phyloP scores from a whole-genome alignment of 805 yeast species.

The Teunomyces cretensis region DNA sequence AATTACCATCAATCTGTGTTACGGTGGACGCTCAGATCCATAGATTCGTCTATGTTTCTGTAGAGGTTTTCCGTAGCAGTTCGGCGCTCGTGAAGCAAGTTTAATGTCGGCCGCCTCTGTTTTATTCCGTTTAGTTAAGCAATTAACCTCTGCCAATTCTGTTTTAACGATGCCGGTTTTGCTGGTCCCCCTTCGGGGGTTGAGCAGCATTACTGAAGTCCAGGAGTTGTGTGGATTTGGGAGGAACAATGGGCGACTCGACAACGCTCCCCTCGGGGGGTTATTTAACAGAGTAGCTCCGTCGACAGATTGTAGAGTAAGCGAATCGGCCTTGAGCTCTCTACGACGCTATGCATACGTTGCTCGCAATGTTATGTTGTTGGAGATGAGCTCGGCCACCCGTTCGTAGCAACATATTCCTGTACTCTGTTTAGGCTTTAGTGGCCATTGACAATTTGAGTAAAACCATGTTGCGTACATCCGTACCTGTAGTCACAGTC shows the following conservation, averaged over 20 bases:
- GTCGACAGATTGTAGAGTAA: conserved; percentile 93
- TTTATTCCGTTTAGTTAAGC: conserved; percentile 16
- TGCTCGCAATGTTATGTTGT: conserved; percentile 8
- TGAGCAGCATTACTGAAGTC: conserved; percentile 44
- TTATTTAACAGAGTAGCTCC: conserved; percentile 86
- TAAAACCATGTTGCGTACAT: conserved; percentile 99
- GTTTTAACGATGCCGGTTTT: conserved; percentile 20
- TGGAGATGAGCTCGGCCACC: conserved; percentile 65
- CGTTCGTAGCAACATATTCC: conserved; percentile 95
- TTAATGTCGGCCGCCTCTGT: conserved; percentile 17
- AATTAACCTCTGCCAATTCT: conserved; percentile 16
- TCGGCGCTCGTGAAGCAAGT: conserved; percentile 78
- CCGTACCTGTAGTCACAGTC: not conserved
- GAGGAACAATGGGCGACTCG: conserved; percentile 7
- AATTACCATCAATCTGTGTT: conserved; percentile 52
- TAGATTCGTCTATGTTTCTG: conserved; percentile 30
- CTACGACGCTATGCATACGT: conserved; percentile 24
- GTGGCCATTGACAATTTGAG: conserved; percentile 96
- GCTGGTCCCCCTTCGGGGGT: conserved; percentile 48
- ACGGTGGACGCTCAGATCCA: conserved; percentile 43
- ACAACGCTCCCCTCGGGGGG: conserved; percentile 20
- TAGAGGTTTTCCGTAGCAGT: conserved; percentile 47
- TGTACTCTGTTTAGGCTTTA: conserved; percentile 94
- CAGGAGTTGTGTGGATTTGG: conserved; percentile 18
- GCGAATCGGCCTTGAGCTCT: conserved; percentile 65